Conservation (phyloP, 176 grass and related monocot genomes). For the Metroxylon sagu region DNA sequence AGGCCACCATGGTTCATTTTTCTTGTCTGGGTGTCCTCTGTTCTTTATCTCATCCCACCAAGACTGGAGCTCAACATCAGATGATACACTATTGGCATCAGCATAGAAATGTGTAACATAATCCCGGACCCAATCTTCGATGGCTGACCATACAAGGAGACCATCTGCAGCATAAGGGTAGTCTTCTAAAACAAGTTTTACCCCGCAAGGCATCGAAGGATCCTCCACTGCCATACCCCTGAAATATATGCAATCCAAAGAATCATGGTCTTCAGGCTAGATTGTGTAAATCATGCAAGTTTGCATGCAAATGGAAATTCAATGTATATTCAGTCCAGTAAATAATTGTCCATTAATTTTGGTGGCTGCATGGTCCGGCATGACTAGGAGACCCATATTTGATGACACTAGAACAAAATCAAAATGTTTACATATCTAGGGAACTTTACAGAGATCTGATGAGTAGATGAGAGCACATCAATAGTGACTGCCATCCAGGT, state of each 20-base stretch:
- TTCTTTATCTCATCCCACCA: slow-evolving; percentile 69
- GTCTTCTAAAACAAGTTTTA: slow-evolving; percentile 49
- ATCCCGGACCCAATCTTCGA: slow-evolving; percentile 32
- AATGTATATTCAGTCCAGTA: too few relatives aligned
- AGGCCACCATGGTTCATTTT: slow-evolving; percentile 60
- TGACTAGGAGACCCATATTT: too few relatives aligned
- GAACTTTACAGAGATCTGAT: too few relatives aligned
- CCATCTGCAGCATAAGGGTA: slow-evolving; percentile 63
- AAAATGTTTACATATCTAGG: too few relatives aligned
- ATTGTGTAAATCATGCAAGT: background rate
- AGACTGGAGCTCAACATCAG: slow-evolving; percentile 44
- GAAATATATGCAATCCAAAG: background rate
- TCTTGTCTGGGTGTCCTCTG: slow-evolving; percentile 51
- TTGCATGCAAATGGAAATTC: too few relatives aligned
- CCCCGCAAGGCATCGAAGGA: slow-evolving; percentile 22
- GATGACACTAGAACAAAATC: too few relatives aligned
- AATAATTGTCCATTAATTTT: too few relatives aligned
- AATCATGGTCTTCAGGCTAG: background rate
- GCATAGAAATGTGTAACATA: slow-evolving; percentile 43
- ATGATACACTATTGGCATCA: background rate
- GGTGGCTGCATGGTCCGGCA: too few relatives aligned
- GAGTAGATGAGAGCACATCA: too few relatives aligned
- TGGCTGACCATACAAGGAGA: slow-evolving; percentile 44
- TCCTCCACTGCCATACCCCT: slow-evolving; percentile 56
- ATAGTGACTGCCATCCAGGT: too few relatives aligned